Percentiles rank a stretch among this genome's conserved stretches.
Conservation (phyloP, 1,284 basidiomycete species). For the Sanghuangporus sanghuang region DNA sequence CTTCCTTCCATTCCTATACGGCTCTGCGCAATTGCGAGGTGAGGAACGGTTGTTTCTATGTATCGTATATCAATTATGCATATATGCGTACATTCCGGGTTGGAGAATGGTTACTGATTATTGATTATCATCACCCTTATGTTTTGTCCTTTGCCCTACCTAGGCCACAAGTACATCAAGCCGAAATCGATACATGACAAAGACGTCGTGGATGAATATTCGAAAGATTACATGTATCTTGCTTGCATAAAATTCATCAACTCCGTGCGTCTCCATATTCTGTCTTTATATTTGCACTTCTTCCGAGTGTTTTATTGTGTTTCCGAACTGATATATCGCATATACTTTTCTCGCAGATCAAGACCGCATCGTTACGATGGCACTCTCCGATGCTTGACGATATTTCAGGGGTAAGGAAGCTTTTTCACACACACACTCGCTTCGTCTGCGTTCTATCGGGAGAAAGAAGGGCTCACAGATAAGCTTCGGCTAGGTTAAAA, state of each 20-base stretch:
- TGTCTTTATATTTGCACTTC: neutral
- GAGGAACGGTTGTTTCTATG: slow-evolving; percentile 18
- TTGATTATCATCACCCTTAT: neutral
- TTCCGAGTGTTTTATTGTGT: neutral
- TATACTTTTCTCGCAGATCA: slow-evolving; percentile 55
- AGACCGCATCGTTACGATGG: slow-evolving; percentile 94
- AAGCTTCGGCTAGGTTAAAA: slow-evolving; percentile 61
- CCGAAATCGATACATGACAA: slow-evolving; percentile 92
- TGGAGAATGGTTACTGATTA: neutral
- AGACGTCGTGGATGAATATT: slow-evolving; percentile 92
- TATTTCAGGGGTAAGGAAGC: slow-evolving; percentile 74
- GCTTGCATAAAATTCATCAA: slow-evolving; percentile 97
- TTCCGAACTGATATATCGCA: neutral
- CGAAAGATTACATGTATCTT: slow-evolving; percentile 94
- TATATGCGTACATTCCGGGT: neutral
- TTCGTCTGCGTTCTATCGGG: neutral
- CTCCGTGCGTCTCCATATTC: slow-evolving; percentile 51
- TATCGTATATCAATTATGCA: neutral
- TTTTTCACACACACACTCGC: neutral
- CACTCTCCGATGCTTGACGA: slow-evolving; percentile 99
- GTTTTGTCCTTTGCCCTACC: neutral
- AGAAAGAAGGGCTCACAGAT: too few species aligned
- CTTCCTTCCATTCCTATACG: slow-evolving; percentile 92
- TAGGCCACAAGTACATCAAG: slow-evolving; percentile 84
- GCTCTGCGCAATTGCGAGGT: slow-evolving; percentile 80